Conservation (phyloP, 306 rosid genomes). For the Parietaria judaica region DNA sequence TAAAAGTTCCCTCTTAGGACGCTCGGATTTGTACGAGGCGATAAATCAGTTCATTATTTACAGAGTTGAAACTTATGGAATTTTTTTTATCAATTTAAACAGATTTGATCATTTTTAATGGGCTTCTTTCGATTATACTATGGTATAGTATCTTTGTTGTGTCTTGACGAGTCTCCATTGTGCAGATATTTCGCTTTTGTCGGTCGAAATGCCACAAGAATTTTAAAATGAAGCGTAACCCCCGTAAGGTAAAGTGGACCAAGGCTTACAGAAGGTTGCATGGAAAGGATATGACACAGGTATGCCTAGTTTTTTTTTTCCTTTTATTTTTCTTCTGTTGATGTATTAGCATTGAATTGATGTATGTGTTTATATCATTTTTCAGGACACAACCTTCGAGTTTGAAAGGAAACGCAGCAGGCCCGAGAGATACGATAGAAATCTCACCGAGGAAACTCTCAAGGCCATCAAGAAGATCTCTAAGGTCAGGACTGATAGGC, state of each 20-base stretch:
- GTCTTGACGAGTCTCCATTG: constrained; percentile 1
- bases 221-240: constrained; percentile 95
- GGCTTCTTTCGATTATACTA: background rate
- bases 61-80: too few relatives aligned
- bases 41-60: too few relatives aligned
- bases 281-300: constrained; percentile 97
- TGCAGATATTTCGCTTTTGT: constrained; percentile 80
- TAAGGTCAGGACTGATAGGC: constrained; percentile 52
- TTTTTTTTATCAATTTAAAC: too few relatives aligned
- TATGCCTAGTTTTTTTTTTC: constrained; percentile 5
- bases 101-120: too few relatives aligned
- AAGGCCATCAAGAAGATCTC: constrained; percentile 72
- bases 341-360: background rate
- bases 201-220: constrained; percentile 93
- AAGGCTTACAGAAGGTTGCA: constrained; percentile 69
- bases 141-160: background rate
- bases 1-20: too few relatives aligned
- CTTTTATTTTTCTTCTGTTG: background rate
- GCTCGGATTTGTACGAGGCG: too few relatives aligned
- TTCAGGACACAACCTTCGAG: constrained; percentile 79
- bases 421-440: constrained; percentile 83
- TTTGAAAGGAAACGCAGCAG: constrained; percentile 90
- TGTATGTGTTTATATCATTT: background rate
- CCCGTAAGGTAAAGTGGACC: constrained; percentile 90
- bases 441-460: constrained; percentile 36